These are phyloP conservation scores for Epichloe gansuensis DNA, from an alignment of 2,329 filamentous ascomycete species.

Conservation along the genomic window DNA sequence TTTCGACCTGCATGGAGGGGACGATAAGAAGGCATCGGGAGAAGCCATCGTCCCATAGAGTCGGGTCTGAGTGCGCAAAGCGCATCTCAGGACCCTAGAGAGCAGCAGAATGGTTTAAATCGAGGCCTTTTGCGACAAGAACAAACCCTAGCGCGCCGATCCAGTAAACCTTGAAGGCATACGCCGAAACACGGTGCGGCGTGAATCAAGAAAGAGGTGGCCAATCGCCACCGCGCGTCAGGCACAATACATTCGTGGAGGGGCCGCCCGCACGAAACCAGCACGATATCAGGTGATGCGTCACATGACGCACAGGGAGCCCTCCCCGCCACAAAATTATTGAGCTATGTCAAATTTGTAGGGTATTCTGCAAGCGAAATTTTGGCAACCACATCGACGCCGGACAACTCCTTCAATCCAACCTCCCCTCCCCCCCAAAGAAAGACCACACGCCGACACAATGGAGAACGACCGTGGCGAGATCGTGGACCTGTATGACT, in stretches of 20 bases:
- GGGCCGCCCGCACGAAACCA: conserved; percentile 11
- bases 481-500: conserved; percentile 91
- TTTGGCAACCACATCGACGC: conserved; percentile 19
- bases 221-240: neutral
- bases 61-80: conserved; percentile 28
- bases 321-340: conserved; percentile 24
- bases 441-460: conserved; percentile 35
- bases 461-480: conserved; percentile 99
- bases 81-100: conserved; percentile 27
- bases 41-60: conserved; percentile 20
- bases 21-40: conserved; percentile 20
- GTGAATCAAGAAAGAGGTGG: neutral
- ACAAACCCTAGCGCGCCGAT: neutral
- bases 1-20: conserved; percentile 19
- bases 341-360: conserved; percentile 22
- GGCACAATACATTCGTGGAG: neutral
- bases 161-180: neutral
- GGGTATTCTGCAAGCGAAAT: conserved; percentile 16
- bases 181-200: neutral
- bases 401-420: conserved; percentile 12
- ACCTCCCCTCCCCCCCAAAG: conserved; percentile 10
- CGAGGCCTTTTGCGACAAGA: neutral
- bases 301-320: conserved; percentile 24
- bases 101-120: conserved; percentile 17
- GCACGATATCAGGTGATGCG: conserved; percentile 22